Percentiles rank a stretch among this genome's conserved stretches.
phyloP scores from a whole-genome alignment of 2,329 filamentous ascomycete species.

The Alternaria infectoria region DNA sequence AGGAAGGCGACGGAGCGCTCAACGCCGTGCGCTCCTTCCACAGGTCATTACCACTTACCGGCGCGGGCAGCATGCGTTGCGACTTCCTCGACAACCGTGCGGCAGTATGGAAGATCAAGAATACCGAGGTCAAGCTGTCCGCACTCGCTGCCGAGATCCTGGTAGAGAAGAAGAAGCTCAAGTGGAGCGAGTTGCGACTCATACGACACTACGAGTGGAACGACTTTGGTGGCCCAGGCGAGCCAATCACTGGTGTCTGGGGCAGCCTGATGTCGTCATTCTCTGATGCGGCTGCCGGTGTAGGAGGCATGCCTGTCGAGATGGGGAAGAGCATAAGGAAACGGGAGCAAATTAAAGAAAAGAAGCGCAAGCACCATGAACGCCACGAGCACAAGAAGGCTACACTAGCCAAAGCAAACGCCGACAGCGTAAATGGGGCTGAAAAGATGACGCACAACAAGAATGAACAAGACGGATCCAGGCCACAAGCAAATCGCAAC shows the following conservation, averaged over 20 bases:
- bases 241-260: conserved; percentile 71
- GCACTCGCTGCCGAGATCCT: conserved; percentile 70
- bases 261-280: conserved; percentile 67
- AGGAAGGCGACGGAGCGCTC: conserved; percentile 69
- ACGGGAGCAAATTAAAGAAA: conserved; percentile 58
- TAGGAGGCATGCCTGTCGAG: conserved; percentile 68
- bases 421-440: conserved; percentile 11
- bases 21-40: conserved; percentile 75
- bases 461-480: conserved; percentile 4
- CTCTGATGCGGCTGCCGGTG: conserved; percentile 65
- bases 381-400: conserved; percentile 37
- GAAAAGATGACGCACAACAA: conserved; percentile 6
- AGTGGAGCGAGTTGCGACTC: conserved; percentile 68
- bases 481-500: conserved; percentile 26
- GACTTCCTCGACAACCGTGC: conserved; percentile 67
- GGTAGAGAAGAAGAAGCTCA: conserved; percentile 65
- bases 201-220: conserved; percentile 75
- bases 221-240: conserved; percentile 76
- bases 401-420: conserved; percentile 27
- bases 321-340: conserved; percentile 65
- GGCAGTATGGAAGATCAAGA: conserved; percentile 71
- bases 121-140: conserved; percentile 65
- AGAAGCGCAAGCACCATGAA: conserved; percentile 49
- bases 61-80: conserved; percentile 63
- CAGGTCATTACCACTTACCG: conserved; percentile 59